A percentile compares a stretch with the other conserved stretches of the same genome.
phyloP scores from a whole-genome alignment of 164 flowering plant species.

The Protea cynaroides region DNA sequence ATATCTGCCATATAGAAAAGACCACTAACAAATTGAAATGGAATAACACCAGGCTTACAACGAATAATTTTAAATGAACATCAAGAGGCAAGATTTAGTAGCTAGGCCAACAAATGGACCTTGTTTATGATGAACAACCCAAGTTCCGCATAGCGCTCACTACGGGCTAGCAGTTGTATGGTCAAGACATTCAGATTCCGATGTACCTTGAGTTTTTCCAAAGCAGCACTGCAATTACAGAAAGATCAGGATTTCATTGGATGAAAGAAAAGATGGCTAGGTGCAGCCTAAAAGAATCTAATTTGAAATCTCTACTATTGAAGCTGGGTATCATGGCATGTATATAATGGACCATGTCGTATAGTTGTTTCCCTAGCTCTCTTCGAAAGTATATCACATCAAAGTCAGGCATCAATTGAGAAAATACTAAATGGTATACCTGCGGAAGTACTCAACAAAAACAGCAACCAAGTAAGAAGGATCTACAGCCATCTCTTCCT shows the following conservation, averaged over 20 bases:
- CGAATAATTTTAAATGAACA: background rate
- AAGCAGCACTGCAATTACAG: conserved; percentile 48
- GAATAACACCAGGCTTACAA: background rate
- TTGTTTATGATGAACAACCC: conserved; percentile 67
- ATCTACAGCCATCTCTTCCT: conserved; percentile 87
- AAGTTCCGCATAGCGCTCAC: conserved; percentile 70
- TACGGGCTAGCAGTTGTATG: conserved; percentile 68
- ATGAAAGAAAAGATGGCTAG: background rate
- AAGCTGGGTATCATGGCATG: no score
- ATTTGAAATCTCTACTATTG: background rate
- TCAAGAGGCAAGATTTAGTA: background rate
- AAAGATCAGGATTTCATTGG: conserved; percentile 1
- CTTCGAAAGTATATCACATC: background rate
- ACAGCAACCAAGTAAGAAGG: conserved; percentile 72
- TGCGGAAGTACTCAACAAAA: conserved; percentile 77
- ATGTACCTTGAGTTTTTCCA: conserved; percentile 62
- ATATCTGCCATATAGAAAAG: no score
- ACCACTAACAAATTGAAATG: no score
- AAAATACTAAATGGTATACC: conserved; percentile 36
- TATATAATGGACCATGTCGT: no score
- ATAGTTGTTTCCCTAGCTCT: background rate
- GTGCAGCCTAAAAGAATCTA: background rate
- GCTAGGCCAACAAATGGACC: conserved; percentile 31
- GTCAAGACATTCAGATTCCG: conserved; percentile 70
- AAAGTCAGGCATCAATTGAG: background rate